A percentile compares a stretch with the other conserved stretches of the same genome.
Evolutionary conservation across 2,329 filamentous ascomycete genomes (phyloP).

Genomic region (Sclerotinia nivalis): DNA sequence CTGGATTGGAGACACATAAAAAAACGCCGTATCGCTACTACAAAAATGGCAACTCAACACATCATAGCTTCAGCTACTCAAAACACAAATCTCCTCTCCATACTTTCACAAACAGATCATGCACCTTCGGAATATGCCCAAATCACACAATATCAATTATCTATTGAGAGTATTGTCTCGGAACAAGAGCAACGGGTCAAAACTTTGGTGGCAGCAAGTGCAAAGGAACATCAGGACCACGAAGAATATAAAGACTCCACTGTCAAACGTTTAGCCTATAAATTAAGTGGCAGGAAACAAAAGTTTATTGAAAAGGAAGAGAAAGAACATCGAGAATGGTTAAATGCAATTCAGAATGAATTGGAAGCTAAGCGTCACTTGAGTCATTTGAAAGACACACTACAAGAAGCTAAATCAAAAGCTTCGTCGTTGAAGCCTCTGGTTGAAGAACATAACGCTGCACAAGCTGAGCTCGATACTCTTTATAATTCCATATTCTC

Average conservation of each 20-base stretch:
- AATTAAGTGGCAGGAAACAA: constrained; percentile 49
- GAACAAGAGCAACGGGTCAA: constrained; percentile 45
- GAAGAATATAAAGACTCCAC: constrained; percentile 54
- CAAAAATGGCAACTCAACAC: constrained; percentile 15
- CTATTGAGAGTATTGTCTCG: constrained; percentile 48
- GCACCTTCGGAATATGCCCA: constrained; percentile 49
- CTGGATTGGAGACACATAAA: not conserved
- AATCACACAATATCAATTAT: constrained; percentile 48
- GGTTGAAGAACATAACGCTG: constrained; percentile 43
- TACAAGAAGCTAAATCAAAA: constrained; percentile 45
- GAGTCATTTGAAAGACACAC: constrained; percentile 43
- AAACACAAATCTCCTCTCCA: constrained; percentile 44
- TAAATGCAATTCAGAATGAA: constrained; percentile 51
- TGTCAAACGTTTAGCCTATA: constrained; percentile 53
- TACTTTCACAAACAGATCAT: constrained; percentile 52
- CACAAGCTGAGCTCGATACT: constrained; percentile 51
- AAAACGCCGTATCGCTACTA: not conserved
- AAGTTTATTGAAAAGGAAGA: constrained; percentile 50
- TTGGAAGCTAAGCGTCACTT: constrained; percentile 42
- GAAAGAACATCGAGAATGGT: constrained; percentile 56
- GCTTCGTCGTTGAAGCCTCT: constrained; percentile 43
- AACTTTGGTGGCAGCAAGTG: not conserved
- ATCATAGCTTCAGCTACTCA: constrained; percentile 18
- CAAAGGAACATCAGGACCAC: constrained; percentile 52
- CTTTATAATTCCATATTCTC: constrained; percentile 55